Base-by-base conservation (phyloP, 2,329 filamentous ascomycete genomes). In the Alternaria angustiovoidea region DNA sequence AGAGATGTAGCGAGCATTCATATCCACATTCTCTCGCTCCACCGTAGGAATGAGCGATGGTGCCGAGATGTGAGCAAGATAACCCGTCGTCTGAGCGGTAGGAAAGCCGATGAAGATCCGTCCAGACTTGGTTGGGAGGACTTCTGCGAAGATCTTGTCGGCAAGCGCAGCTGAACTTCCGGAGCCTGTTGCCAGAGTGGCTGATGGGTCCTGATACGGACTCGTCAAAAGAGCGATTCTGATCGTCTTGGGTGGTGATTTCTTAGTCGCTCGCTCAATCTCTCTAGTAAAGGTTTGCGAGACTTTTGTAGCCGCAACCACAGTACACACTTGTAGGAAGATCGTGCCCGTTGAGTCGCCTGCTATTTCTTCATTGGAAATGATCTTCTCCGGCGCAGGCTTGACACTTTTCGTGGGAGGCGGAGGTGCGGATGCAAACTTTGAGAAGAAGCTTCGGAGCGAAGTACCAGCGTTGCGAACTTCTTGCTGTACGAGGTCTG, bases 41-140 rank as follows among this genome's bases (percentile, higher is more conserved):
- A 99, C 96, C 0, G 95, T 99, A 0, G 95, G 95, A 58, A 99
- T 99, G 14, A 99, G 89, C 0, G 94, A 97, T 1, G 94, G 95
- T 0, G 95, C 95, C 12, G 94, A 98, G 30, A 99, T 91, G 77
- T 99, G 95, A 75, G 96, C 91, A 16, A 94, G 91, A 28, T 94
- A 89, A 55, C 94, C 95, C 0, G 96, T 99, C 0, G 95, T 99
- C 81, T 99, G 95, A 68, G 94, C 94, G 1, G 95, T 99, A 3
- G 95, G 94, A 74, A 99, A 99, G 0, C 95, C 95, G 72, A 99
- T 99, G 73, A 98, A 99, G 55, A 99, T 91, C 54, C 92, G 89
- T 7, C 95, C 95, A 69, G 92, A 91, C 77, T 93, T 96, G 58
- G 87, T 93, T 2, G 95, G 95, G 5, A 98, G 81, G 1, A 99